Base-by-base conservation (phyloP, 345 rosid genomes). In the Populus nigra region DNA sequence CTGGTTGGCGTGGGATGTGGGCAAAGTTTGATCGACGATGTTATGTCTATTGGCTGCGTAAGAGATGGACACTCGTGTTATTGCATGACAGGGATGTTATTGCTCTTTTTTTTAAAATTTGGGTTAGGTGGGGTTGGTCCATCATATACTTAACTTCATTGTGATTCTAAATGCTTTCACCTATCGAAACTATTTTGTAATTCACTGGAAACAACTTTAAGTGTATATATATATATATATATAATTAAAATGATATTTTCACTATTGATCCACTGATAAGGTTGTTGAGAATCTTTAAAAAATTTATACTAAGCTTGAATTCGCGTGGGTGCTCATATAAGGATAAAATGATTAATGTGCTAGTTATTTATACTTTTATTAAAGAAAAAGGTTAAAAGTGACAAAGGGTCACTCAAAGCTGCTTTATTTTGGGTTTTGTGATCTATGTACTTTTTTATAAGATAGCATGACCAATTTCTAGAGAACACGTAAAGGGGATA, bases 81-180 rank as follows among this genome's bases (percentile, higher is more conserved):
- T 27, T 49, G 50, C 66, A 22, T 10, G 20, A 59, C 68, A 67
- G 71, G 13, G 75, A 65, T 74, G 31, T 65, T 70, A 18, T 41
- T 74, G 74, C 31, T 71, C 8, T 11, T 8, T 67, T 49, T 33
- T 50, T 65, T 36, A 4, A 0, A 27, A 7, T 65, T 57, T 20
- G n/a, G 68, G 61, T 70, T 76, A 41, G 83, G 75, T 72, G 69
- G 39, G 74, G 67, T 50, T 72, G 82, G 80, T 76, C 76, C 73
- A 61, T 29, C 2, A 16, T 68, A 20, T 72, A 55, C 39, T 68
- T 65, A 50, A 11, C 55, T 80, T 71, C 18, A 67, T 68, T 47
- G 17, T 15, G 22, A 65, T 33, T 68, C 12, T 66, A 49, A 65
- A 79, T 47, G 15, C 50, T 41, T 16, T 43, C 66, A 35, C 70